A percentile compares a stretch with the other conserved stretches of the same genome.
phyloP scores from a whole-genome alignment of 805 yeast genomes.

The Wickerhamomyces queroliae region DNA sequence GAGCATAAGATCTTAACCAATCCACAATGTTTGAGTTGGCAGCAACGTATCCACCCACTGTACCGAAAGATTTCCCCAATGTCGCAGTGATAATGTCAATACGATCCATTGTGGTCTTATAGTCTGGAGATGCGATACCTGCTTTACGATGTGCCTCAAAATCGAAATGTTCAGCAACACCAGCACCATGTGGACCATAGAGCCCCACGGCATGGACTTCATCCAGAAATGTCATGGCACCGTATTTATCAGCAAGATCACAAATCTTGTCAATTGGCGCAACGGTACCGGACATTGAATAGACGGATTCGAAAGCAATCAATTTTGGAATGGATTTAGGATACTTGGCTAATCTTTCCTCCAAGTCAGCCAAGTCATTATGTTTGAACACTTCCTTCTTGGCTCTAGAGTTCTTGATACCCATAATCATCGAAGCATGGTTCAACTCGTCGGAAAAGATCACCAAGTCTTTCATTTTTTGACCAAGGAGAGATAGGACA shows the following conservation, averaged over 20 bases:
- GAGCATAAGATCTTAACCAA: constrained; percentile 94
- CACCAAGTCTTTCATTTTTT: constrained; percentile 82
- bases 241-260: constrained; percentile 95
- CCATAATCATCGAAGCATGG: constrained; percentile 98
- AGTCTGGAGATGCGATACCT: constrained; percentile 51
- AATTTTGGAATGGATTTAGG: constrained; percentile 89
- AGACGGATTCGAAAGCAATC: constrained; percentile 95
- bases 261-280: constrained; percentile 91
- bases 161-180: constrained; percentile 96
- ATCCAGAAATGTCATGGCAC: constrained; percentile 93
- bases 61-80: constrained; percentile 93
- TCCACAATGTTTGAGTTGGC: constrained; percentile 80
- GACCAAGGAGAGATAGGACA: constrained; percentile 83
- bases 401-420: constrained; percentile 86
- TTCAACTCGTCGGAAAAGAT: constrained; percentile 89
- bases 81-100: constrained; percentile 97
- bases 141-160: constrained; percentile 72
- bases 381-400: constrained; percentile 88
- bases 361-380: constrained; percentile 82
- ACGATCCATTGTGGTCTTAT: constrained; percentile 72
- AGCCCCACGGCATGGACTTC: constrained; percentile 99
- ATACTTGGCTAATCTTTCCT: constrained; percentile 65
- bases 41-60: constrained; percentile 97
- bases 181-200: constrained; percentile 99
- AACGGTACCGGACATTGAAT: constrained; percentile 97